A percentile compares a stretch with the other conserved stretches of the same genome.
These are phyloP conservation scores for Leucocoprinus birnbaumii DNA, from an alignment of 768 basidiomycete genomes.

Conservation along the genomic window DNA sequence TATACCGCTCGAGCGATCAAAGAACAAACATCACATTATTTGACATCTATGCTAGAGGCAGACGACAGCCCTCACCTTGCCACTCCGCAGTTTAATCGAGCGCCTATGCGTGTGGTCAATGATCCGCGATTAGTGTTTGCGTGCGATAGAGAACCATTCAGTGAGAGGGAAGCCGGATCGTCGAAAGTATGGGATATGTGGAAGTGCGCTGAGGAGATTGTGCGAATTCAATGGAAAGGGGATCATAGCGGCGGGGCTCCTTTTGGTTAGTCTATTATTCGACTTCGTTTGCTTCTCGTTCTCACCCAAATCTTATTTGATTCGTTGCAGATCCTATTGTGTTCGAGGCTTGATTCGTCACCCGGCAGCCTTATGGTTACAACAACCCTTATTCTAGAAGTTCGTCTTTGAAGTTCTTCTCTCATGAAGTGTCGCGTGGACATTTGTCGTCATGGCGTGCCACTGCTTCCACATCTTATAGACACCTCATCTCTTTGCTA, in stretches of 20 bases:
- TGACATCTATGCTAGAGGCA: constrained; percentile 4
- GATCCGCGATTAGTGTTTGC: constrained; percentile 37
- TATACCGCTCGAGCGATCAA: constrained; percentile 17
- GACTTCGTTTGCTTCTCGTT: neutral
- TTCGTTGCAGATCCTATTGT: neutral
- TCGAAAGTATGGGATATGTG: constrained; percentile 9
- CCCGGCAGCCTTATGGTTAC: too few relatives aligned
- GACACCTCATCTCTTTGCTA: too few relatives aligned
- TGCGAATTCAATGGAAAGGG: constrained; percentile 8
- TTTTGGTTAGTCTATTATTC: neutral
- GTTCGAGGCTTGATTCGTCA: neutral
- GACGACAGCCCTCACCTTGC: neutral
- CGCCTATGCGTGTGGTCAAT: neutral
- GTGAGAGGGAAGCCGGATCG: constrained; percentile 14
- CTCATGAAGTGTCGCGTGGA: too few relatives aligned
- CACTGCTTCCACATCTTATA: too few relatives aligned
- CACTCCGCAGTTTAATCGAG: too few relatives aligned
- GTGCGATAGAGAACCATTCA: constrained; percentile 35
- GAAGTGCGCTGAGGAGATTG: constrained; percentile 9
- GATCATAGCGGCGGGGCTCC: neutral
- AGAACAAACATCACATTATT: constrained; percentile 8
- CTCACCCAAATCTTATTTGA: too few relatives aligned
- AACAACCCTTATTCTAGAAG: too few relatives aligned
- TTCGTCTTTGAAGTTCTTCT: too few relatives aligned
- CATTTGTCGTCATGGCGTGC: too few relatives aligned